Base-by-base conservation (phyloP, 805 yeast species). In the Priceomyces medius region DNA sequence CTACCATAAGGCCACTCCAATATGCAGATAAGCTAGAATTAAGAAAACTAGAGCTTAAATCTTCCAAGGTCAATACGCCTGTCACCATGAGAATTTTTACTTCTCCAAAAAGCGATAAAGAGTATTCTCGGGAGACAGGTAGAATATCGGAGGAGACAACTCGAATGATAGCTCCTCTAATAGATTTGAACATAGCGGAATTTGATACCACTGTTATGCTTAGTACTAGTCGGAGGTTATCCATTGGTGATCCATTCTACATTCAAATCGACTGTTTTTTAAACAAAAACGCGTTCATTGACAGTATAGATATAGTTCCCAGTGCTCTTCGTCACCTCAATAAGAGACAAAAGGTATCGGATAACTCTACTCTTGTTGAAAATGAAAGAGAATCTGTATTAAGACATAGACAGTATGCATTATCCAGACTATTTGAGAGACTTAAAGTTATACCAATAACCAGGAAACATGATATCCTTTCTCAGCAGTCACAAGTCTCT, bases 241-340 rank as follows among this genome's bases (percentile, higher is more conserved):
- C 85, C 7, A 76, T 81, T 1, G 98, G 97, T 3, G 95, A 88
- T 54, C 71, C 83, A 1, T 83, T 90, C 53, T 69, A 78, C 17
- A 66, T 88, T 0, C 87, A 82, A 51, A 62, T 87, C 3, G 86
- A 88, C 51, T 78, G 88, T 44, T 86, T 59, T 54, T 56, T 90
- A 19, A 73, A 50, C 28, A 58, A 44, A 56, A 64, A 38, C 44
- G 76, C 66, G 56, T 48, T 74, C 66, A 49, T 35, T 21, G 36
- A 31, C 20, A 28, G 16, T 23, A 24, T 24, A 16, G 37, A 34
- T 14, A 12, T 29, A 26, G 7, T 35, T 13, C 23, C 18, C 19
- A 27, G 12, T 12, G 10, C 35, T 37, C 20, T 38, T 39, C 41
- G 42, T 43, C 40, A 51, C 46, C 41, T 37, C 42, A 12, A 36